Conservation (phyloP, 2,329 filamentous ascomycete species). For the Pseudogymnoascus sp. region DNA sequence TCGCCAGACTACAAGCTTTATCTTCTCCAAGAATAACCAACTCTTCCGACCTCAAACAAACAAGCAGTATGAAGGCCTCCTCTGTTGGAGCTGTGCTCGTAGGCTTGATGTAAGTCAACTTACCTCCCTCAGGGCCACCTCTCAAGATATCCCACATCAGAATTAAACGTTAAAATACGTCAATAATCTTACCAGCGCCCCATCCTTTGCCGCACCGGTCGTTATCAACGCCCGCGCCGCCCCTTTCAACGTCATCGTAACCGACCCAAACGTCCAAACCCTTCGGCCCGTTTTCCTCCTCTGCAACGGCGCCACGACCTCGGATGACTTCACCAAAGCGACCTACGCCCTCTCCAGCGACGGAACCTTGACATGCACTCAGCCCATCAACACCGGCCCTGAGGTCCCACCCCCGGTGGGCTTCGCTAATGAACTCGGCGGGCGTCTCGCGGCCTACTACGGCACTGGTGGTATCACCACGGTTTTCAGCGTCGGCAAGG, state of each 20-base stretch:
- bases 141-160: neutral
- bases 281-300: neutral
- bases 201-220: neutral
- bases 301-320: neutral
- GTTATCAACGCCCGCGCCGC: neutral
- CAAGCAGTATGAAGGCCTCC: neutral
- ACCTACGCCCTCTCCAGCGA: neutral
- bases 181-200: neutral
- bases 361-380: neutral
- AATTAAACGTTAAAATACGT: neutral
- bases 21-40: neutral
- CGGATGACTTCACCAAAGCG: neutral
- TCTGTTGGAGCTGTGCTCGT: neutral
- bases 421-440: neutral
- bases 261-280: neutral
- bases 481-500: neutral
- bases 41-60: neutral
- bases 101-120: neutral
- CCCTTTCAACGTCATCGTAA: slow-evolving; percentile 1
- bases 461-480: neutral
- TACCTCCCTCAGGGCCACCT: neutral
- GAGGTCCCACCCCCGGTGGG: neutral
- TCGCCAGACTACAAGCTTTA: neutral
- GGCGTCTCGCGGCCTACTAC: neutral
- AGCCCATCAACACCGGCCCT: neutral